A percentile compares a stretch with the other conserved stretches of the same genome.
phyloP scores from a whole-genome alignment of 2,329 filamentous ascomycete species.

The Zasmidium cellare region DNA sequence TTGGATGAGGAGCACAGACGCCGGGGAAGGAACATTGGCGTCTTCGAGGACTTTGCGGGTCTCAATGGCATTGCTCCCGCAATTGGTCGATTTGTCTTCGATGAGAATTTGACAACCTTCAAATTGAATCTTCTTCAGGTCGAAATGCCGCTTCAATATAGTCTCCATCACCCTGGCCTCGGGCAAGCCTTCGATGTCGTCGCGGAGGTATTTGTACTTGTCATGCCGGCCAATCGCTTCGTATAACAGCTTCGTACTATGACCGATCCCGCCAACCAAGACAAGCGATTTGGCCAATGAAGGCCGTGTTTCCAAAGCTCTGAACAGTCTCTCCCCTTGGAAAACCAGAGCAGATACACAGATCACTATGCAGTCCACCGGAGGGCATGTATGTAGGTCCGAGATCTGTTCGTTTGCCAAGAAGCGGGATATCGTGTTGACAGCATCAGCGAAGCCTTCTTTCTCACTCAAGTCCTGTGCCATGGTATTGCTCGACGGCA shows the following conservation, averaged over 20 bases:
- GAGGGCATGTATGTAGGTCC: slow-evolving; percentile 15
- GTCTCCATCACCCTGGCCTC: slow-evolving; percentile 42
- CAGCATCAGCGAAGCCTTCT: not conserved
- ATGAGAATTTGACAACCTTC: slow-evolving; percentile 38
- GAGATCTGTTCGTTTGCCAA: slow-evolving; percentile 32
- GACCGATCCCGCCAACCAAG: slow-evolving; percentile 48
- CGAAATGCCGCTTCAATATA: slow-evolving; percentile 37
- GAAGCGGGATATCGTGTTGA: slow-evolving; percentile 35
- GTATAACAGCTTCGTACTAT: slow-evolving; percentile 47
- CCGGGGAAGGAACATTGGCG: slow-evolving; percentile 23
- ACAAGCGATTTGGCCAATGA: slow-evolving; percentile 39
- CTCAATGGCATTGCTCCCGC: slow-evolving; percentile 45
- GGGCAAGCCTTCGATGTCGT: slow-evolving; percentile 36
- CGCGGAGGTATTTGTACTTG: slow-evolving; percentile 28
- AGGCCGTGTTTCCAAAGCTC: slow-evolving; percentile 32
- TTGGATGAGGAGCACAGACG: slow-evolving; percentile 41
- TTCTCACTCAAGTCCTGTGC: too few species aligned
- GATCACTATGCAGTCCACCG: slow-evolving; percentile 41
- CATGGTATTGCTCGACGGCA: not conserved
- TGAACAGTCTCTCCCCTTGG: slow-evolving; percentile 39
- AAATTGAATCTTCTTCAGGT: slow-evolving; percentile 24
- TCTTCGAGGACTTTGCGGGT: slow-evolving; percentile 38
- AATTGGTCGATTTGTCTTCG: slow-evolving; percentile 49
- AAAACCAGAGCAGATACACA: slow-evolving; percentile 43
- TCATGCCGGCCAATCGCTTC: slow-evolving; percentile 39